Percentiles rank a stretch among this genome's conserved stretches.
Evolutionary conservation across 192 early-diverging fungal genomes (phyloP).

Genomic region (Linnemannia elongata): DNA sequence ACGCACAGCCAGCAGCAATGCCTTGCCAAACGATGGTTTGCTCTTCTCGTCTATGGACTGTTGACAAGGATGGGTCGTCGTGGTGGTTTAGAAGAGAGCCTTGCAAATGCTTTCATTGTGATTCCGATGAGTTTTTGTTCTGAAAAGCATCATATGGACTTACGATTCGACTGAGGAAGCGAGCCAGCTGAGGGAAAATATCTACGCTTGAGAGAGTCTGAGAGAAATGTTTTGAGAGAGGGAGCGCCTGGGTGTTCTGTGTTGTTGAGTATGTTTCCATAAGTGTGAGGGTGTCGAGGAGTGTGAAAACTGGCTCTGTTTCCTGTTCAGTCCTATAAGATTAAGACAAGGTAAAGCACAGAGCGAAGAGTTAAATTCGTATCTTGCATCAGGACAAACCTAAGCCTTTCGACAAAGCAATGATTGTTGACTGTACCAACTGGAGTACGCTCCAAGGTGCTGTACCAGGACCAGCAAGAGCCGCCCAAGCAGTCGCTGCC

Average conservation of each 20-base stretch:
- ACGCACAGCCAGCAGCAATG: slow-evolving; percentile 30
- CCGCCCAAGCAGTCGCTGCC: slow-evolving; percentile 15
- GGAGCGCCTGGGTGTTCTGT: not conserved
- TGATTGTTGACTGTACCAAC: slow-evolving; percentile 8
- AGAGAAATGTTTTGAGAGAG: slow-evolving; percentile 1
- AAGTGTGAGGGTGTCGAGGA: slow-evolving; percentile 28
- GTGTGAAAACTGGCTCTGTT: slow-evolving; percentile 8
- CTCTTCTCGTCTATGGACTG: slow-evolving; percentile 48
- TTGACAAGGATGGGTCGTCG: not conserved
- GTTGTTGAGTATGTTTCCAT: slow-evolving; percentile 16
- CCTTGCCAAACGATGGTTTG: slow-evolving; percentile 18
- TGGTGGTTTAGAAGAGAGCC: not conserved
- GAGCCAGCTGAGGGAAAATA: slow-evolving; percentile 1
- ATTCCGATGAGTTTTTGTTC: not conserved
- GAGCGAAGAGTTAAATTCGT: not conserved
- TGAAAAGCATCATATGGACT: not conserved
- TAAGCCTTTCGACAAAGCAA: not conserved
- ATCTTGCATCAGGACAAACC: too few species aligned
- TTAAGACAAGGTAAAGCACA: not conserved
- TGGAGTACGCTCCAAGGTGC: slow-evolving; percentile 23
- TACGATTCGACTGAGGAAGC: slow-evolving; percentile 28
- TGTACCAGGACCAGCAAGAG: slow-evolving; percentile 31
- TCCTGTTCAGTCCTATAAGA: slow-evolving; percentile 29
- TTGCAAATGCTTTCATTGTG: not conserved
- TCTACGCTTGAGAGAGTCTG: not conserved